phyloP scores from a whole-genome alignment of 495 filamentous ascomycete species.

The Talaromyces wortmannii region DNA sequence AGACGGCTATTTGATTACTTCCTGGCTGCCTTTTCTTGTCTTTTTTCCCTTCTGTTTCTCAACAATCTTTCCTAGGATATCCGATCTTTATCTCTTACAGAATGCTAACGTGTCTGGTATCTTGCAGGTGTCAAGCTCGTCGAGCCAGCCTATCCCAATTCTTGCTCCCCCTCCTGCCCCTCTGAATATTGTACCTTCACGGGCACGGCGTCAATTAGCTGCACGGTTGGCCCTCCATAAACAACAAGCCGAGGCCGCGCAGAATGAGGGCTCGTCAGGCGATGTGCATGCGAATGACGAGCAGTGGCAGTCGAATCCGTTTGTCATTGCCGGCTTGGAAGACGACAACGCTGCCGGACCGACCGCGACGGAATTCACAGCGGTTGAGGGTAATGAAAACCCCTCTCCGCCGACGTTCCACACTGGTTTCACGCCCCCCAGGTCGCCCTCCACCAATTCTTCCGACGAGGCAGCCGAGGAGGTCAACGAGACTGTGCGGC shows the following conservation, averaged over 20 bases:
- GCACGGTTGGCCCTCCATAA: constrained; percentile 75
- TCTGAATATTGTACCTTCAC: constrained; percentile 71
- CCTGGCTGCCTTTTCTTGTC: neutral
- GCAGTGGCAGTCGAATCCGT: constrained; percentile 34
- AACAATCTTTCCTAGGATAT: neutral
- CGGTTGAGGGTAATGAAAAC: constrained; percentile 16
- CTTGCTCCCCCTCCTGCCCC: constrained; percentile 40
- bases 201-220: constrained; percentile 80
- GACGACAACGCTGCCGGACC: constrained; percentile 24
- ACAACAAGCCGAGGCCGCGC: constrained; percentile 43
- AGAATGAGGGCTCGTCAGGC: constrained; percentile 10
- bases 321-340: constrained; percentile 35
- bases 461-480: constrained; percentile 35
- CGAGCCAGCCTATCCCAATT: constrained; percentile 39
- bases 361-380: constrained; percentile 27
- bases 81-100: neutral
- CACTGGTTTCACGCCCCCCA: constrained; percentile 35
- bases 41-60: neutral
- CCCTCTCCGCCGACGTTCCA: constrained; percentile 31
- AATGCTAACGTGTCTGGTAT: constrained; percentile 1
- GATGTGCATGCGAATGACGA: constrained; percentile 17
- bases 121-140: constrained; percentile 4
- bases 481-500: constrained; percentile 21
- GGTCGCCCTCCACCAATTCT: constrained; percentile 33
- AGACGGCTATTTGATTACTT: neutral